Percentiles rank a stretch among this genome's conserved stretches.
phyloP scores from a whole-genome alignment of 108 stramenopile species.

The Mediolabrus comicus region DNA sequence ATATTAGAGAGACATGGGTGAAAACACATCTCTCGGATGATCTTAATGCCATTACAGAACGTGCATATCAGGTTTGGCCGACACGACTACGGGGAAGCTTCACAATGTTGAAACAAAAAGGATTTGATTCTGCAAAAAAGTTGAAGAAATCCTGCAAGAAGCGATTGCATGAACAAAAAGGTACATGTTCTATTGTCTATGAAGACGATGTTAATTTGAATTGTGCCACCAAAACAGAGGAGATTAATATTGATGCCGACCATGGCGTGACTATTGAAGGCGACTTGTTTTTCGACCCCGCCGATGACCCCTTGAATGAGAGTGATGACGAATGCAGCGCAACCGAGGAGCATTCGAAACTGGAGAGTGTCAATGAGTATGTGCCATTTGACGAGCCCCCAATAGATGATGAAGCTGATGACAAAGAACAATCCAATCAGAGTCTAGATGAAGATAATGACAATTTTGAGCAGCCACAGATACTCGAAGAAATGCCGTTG shows the following conservation, averaged over 20 bases:
- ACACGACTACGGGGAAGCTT: constrained; percentile 69
- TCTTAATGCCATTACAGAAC: constrained; percentile 66
- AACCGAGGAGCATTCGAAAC: constrained; percentile 39
- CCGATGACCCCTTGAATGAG: constrained; percentile 62
- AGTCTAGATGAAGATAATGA: constrained; percentile 3
- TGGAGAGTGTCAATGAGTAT: constrained; percentile 34
- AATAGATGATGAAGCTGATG: constrained; percentile 7
- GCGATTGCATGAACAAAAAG: constrained; percentile 37
- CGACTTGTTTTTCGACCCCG: constrained; percentile 74
- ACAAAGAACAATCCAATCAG: constrained; percentile 15
- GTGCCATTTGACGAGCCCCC: constrained; percentile 53
- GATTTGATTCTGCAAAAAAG: constrained; percentile 29
- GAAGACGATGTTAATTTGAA: neutral
- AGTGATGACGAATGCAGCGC: constrained; percentile 58
- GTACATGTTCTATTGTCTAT: neutral
- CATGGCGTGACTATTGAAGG: constrained; percentile 61
- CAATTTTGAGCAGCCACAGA: constrained; percentile 41
- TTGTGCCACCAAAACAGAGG: neutral
- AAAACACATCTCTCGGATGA: constrained; percentile 78
- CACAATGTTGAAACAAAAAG: constrained; percentile 46
- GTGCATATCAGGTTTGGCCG: constrained; percentile 80
- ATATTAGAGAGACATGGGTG: constrained; percentile 88
- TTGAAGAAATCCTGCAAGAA: constrained; percentile 72
- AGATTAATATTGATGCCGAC: constrained; percentile 7
- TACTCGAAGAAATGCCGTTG: constrained; percentile 86